Evolutionary conservation across 106 monocot genomes (phyloP), one percentile per base, ranked within the genome.

Genomic region (Dendrobium officinale): DNA sequence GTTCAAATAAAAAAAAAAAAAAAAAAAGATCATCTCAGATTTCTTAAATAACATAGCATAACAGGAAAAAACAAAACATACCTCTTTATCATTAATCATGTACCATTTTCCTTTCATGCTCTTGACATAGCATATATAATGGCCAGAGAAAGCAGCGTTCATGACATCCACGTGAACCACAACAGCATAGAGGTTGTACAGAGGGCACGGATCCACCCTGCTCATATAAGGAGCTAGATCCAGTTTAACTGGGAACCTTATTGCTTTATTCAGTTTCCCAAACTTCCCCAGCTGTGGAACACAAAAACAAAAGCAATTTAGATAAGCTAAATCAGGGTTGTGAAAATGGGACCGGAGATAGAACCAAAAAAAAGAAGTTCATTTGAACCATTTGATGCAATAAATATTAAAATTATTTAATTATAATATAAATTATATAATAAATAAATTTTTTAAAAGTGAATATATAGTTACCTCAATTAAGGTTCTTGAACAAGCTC

Each of bases 141-240:
- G 97, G 20, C 94, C 94, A 79, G 94, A 97, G 73, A 92, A 96
- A 41, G 94, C 81, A 80, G 88, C 90, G 89, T 97, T 94, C 88
- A 90, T 90, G 72, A 94, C 64, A 81, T 92, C 97, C 42, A 83
- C 74, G 84, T 94, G 97, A n/a, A 94, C 97, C 29, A 97, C 92
- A 20, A 97, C 92, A 15, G 92, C 94, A 84, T 97, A 97, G 22
- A 97, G 89, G 48, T 77, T 75, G 75, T 97, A 94, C 41, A 89
- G 85, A 17, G 94, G 90, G 18, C 82, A 83, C 18, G 49, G 80
- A 61, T 84, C 84, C 68, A 80, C 68, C 19, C 40, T 51, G 40
- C 79, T 85, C 90, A 88, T 85, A 61, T 90, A 93, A 22, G 86
- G 81, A 75, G 86, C 77, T 81, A 93, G 51, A 75, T 90, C 82